Percentiles rank a stretch among this genome's conserved stretches.
These are phyloP conservation scores for Trypanosoma melophagium DNA, from an alignment of 208 protist genomes.

Conservation along the genomic window DNA sequence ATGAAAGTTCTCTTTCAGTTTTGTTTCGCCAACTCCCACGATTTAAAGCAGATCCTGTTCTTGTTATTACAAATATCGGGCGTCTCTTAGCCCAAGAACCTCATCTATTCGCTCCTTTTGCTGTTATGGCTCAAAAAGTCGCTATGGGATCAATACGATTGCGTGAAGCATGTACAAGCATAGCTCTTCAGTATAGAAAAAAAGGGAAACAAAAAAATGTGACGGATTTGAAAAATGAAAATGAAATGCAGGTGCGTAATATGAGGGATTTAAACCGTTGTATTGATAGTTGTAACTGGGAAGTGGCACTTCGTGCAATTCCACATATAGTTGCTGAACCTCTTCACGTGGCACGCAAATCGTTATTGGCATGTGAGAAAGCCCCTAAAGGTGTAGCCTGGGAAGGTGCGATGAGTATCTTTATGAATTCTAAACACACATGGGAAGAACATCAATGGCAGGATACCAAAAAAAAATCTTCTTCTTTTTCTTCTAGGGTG, in stretches of 20 bases:
- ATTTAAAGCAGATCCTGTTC: conserved; percentile 2
- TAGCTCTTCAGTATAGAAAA: conserved; percentile 1
- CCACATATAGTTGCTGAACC: conserved; percentile 27
- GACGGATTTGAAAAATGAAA: neutral
- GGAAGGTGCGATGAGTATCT: conserved; percentile 27
- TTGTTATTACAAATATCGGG: conserved; percentile 5
- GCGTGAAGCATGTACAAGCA: conserved; percentile 11
- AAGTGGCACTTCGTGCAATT: conserved; percentile 33
- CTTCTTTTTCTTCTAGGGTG: neutral
- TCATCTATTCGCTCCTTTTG: conserved; percentile 18
- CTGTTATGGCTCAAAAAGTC: neutral
- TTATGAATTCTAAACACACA: conserved; percentile 13
- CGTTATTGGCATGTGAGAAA: conserved; percentile 38
- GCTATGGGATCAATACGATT: conserved; percentile 2
- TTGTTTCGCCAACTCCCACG: conserved; percentile 9
- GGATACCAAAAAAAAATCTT: neutral
- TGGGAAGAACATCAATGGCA: conserved; percentile 7
- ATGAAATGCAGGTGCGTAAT: neutral
- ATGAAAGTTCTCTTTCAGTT: neutral
- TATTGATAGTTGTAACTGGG: conserved; percentile 59
- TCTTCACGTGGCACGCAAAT: conserved; percentile 42
- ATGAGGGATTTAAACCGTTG: conserved; percentile 34
- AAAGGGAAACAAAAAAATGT: neutral
- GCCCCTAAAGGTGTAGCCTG: conserved; percentile 19
- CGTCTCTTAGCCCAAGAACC: conserved; percentile 15